Evolutionary conservation across 2,329 filamentous ascomycete species (phyloP).

Genomic region (Xylariales sp.): DNA sequence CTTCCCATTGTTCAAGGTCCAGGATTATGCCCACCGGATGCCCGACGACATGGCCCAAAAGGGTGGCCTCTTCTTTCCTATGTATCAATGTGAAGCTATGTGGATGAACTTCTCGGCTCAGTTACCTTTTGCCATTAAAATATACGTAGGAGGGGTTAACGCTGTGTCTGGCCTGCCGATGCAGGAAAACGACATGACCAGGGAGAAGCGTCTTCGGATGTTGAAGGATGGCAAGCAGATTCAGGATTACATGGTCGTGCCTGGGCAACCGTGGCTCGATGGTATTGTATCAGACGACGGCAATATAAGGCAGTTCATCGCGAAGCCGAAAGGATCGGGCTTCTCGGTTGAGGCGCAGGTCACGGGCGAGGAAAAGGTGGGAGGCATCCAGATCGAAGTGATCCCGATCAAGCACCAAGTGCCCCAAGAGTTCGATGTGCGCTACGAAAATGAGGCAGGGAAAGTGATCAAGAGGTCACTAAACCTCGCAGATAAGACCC

Average conservation of each 20-base stretch:
- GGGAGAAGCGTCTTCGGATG: neutral
- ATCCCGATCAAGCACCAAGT: slow-evolving; percentile 17
- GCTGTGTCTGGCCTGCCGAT: slow-evolving; percentile 30
- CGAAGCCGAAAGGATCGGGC: slow-evolving; percentile 35
- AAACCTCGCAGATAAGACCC: neutral
- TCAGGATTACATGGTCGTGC: slow-evolving; percentile 30
- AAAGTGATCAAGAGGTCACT: neutral
- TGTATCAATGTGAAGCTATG: slow-evolving; percentile 30
- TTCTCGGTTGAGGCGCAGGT: slow-evolving; percentile 42
- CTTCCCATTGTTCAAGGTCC: slow-evolving; percentile 1
- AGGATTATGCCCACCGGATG: neutral
- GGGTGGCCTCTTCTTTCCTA: slow-evolving; percentile 7
- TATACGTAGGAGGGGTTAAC: slow-evolving; percentile 35
- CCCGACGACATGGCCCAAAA: neutral
- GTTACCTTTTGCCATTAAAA: slow-evolving; percentile 30
- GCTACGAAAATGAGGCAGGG: slow-evolving; percentile 2
- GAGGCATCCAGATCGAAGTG: slow-evolving; percentile 41
- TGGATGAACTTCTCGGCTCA: slow-evolving; percentile 28
- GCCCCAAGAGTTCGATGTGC: neutral
- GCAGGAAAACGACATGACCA: neutral
- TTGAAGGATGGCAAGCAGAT: slow-evolving; percentile 8
- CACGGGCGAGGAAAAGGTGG: slow-evolving; percentile 32
- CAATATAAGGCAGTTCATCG: slow-evolving; percentile 42
- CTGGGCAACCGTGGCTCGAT: slow-evolving; percentile 34
- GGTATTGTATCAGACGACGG: slow-evolving; percentile 30